These are phyloP conservation scores for Microbotryum violaceum DNA, from an alignment of 1,284 basidiomycete genomes.

Conservation along the genomic window DNA sequence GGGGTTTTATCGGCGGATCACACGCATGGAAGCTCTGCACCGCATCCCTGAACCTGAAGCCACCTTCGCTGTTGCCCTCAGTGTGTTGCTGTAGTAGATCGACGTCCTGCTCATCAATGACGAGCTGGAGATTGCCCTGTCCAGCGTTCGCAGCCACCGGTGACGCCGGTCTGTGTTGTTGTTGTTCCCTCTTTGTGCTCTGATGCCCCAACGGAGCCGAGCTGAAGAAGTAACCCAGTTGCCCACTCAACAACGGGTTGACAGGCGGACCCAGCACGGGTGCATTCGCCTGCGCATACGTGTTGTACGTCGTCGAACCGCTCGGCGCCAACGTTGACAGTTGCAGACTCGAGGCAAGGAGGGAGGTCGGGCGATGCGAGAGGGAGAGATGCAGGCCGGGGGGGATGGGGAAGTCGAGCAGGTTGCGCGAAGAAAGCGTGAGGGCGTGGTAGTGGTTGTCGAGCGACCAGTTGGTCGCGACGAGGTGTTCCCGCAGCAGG, in stretches of 20 bases:
- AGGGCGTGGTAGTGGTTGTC: slow-evolving; percentile 91
- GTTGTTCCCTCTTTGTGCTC: slow-evolving; percentile 53
- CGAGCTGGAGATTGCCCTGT: slow-evolving; percentile 33
- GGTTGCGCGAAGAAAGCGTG: slow-evolving; percentile 61
- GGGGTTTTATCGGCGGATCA: slow-evolving; percentile 63
- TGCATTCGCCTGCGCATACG: slow-evolving; percentile 19
- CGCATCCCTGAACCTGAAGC: slow-evolving; percentile 78
- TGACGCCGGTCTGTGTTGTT: slow-evolving; percentile 74
- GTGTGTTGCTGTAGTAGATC: slow-evolving; percentile 21
- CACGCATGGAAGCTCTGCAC: slow-evolving; percentile 75
- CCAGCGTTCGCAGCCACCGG: too few species aligned
- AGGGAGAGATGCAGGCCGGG: slow-evolving; percentile 38
- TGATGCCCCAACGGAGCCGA: slow-evolving; percentile 14
- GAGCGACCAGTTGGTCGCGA: slow-evolving; percentile 78
- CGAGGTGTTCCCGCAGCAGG: slow-evolving; percentile 80
- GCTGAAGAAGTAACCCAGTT: slow-evolving; percentile 68
- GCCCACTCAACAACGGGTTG: slow-evolving; percentile 35
- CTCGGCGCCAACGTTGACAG: slow-evolving; percentile 31
- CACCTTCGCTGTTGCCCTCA: slow-evolving; percentile 51
- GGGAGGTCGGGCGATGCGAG: slow-evolving; percentile 33
- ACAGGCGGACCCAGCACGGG: slow-evolving; percentile 35
- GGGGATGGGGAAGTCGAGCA: slow-evolving; percentile 41
- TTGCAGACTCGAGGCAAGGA: slow-evolving; percentile 34
- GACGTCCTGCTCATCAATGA: slow-evolving; percentile 48
- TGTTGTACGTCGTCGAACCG: slow-evolving; percentile 28